phyloP scores from a whole-genome alignment of 2,329 filamentous ascomycete species.

The Zasmidium angulare region DNA sequence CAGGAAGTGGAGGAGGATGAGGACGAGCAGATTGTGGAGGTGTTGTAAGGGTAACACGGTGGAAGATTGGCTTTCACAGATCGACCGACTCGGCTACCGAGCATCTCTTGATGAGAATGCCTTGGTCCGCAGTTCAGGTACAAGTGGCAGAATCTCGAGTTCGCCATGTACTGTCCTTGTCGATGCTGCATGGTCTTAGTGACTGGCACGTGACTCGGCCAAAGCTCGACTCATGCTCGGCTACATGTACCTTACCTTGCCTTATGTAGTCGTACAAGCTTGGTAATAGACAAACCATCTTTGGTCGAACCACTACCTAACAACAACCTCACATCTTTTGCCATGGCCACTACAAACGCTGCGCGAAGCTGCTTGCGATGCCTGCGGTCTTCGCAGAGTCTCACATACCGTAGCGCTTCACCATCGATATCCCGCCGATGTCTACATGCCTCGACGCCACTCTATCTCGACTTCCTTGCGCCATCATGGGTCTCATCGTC shows the following conservation, averaged over 20 bases:
- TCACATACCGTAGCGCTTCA: background rate
- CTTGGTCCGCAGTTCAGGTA: too few relatives aligned
- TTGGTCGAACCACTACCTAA: background rate
- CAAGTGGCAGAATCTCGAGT: too few relatives aligned
- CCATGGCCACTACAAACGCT: slow-evolving; percentile 17
- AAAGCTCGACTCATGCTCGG: background rate
- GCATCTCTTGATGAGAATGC: too few relatives aligned
- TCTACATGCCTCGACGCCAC: slow-evolving; percentile 26
- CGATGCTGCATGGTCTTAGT: too few relatives aligned
- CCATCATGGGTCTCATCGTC: slow-evolving; percentile 27
- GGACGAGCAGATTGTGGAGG: slow-evolving; percentile 22
- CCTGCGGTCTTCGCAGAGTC: slow-evolving; percentile 10
- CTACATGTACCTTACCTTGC: too few relatives aligned
- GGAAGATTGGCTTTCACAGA: too few relatives aligned
- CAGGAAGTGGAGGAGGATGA: slow-evolving; percentile 41
- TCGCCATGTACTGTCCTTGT: too few relatives aligned
- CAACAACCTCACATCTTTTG: slow-evolving; percentile 1
- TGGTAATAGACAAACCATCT: background rate
- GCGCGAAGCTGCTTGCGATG: slow-evolving; percentile 16
- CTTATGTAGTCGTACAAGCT: background rate
- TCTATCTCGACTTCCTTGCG: slow-evolving; percentile 38
- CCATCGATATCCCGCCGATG: slow-evolving; percentile 8
- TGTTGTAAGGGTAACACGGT: slow-evolving; percentile 7
- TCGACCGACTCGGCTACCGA: too few relatives aligned
- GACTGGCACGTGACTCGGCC: background rate